Evolutionary conservation across 2,329 filamentous ascomycete species (phyloP).

Genomic region (Arthrobotrys musiformis): DNA sequence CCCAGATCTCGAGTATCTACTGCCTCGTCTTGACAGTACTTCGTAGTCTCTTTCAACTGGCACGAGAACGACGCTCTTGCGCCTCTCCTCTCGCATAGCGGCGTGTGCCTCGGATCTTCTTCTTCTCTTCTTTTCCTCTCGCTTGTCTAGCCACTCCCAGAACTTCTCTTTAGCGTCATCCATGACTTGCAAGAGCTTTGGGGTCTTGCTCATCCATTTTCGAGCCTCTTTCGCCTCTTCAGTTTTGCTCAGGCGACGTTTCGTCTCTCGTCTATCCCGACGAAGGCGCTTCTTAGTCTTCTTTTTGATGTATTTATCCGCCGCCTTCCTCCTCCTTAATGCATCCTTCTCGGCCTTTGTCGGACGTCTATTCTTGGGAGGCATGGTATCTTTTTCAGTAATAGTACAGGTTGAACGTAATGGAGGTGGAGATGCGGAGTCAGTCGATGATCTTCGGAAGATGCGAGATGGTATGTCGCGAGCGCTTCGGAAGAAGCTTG

Average conservation of each 20-base stretch:
- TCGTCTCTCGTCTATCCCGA: conserved; percentile 30
- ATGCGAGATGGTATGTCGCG: conserved; percentile 26
- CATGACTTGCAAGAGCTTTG: conserved; percentile 32
- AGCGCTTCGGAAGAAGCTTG: conserved; percentile 11
- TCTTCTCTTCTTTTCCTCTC: conserved; percentile 27
- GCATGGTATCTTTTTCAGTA: conserved; percentile 20
- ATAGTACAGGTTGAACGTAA: conserved; percentile 18
- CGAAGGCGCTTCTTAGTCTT: conserved; percentile 30
- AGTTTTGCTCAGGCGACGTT: conserved; percentile 12
- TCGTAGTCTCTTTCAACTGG: conserved; percentile 45
- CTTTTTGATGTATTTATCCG: conserved; percentile 37
- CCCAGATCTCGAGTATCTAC: background rate
- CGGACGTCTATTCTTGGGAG: background rate
- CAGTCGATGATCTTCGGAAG: background rate
- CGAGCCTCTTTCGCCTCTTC: conserved; percentile 18
- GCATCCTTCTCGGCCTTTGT: conserved; percentile 20
- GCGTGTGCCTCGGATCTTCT: conserved; percentile 9
- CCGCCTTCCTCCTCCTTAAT: conserved; percentile 9
- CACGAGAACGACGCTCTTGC: conserved; percentile 30
- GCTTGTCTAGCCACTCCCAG: conserved; percentile 45
- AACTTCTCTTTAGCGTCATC: conserved; percentile 48
- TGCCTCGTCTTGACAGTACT: conserved; percentile 17
- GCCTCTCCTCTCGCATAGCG: conserved; percentile 32
- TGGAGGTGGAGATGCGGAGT: background rate
- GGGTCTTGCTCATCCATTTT: conserved; percentile 19